A percentile compares a stretch with the other conserved stretches of the same genome.
phyloP scores from a whole-genome alignment of 2,329 filamentous ascomycete genomes.

The Atkinsonella hypoxylon region DNA sequence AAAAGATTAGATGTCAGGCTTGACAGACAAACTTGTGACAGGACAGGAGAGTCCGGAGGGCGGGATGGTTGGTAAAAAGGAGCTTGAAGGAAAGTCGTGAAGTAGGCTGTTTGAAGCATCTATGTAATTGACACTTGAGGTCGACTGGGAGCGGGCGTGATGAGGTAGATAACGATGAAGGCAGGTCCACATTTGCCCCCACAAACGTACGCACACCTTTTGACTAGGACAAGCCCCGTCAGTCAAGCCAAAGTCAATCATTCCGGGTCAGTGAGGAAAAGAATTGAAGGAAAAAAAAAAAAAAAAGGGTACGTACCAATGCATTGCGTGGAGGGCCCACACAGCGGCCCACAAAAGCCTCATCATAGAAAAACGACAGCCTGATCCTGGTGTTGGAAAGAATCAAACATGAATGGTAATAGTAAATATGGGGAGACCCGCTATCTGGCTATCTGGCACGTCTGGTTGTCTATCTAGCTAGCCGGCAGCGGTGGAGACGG shows the following conservation, averaged over 20 bases:
- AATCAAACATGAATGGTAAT: slow-evolving; percentile 21
- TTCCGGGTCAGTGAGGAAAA: slow-evolving; percentile 2
- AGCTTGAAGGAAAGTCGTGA: slow-evolving; percentile 27
- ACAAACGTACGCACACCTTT: neutral
- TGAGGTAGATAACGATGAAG: slow-evolving; percentile 15
- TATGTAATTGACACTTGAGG: slow-evolving; percentile 7
- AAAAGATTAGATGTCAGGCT: slow-evolving; percentile 4
- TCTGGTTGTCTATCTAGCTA: slow-evolving; percentile 17
- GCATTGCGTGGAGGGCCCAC: slow-evolving; percentile 26
- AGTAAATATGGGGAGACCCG: too few relatives aligned
- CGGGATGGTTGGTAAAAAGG: neutral
- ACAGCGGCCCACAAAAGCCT: slow-evolving; percentile 13
- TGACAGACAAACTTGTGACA: slow-evolving; percentile 3
- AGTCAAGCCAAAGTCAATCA: neutral
- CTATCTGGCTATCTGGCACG: too few relatives aligned
- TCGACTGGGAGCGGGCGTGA: slow-evolving; percentile 13
- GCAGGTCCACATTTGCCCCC: slow-evolving; percentile 2
- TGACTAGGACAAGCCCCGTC: neutral
- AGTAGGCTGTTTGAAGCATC: slow-evolving; percentile 14
- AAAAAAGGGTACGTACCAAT: slow-evolving; percentile 9
- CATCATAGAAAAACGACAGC: slow-evolving; percentile 17
- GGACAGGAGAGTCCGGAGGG: neutral
- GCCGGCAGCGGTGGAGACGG: slow-evolving; percentile 15
- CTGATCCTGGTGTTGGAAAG: slow-evolving; percentile 17
- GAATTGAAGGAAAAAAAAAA: slow-evolving; percentile 1